Evolutionary conservation across 306 rosid genomes (phyloP), one percentile per base, ranked within the genome.

Genomic region (Vigna reflexopilosa): DNA sequence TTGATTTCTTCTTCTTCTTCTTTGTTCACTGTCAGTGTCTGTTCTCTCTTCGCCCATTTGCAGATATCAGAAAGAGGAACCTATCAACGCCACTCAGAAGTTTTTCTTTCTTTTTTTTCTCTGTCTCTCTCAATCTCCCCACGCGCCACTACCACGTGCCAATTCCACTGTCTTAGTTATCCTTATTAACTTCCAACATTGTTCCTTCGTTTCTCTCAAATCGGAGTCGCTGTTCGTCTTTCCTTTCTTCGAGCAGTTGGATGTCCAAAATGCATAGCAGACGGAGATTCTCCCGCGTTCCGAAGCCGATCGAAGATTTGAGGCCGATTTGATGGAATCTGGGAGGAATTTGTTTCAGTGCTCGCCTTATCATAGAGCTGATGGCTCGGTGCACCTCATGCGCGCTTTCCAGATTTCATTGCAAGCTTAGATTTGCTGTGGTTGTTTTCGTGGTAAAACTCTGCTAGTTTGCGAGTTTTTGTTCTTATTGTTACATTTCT

Each of bases 241-340:
- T 16, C 38, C 65, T 79, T n/a, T 52, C 22, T 42, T 13, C 8
- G 9, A 20, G 10, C 44, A 38, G 12, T 77, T 68, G 34, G 19
- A 28, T 57, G 2, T 64, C 14, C 85, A 79, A 54, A 87, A 92
- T 95, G 98, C 86, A 30, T 80, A 42, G 22, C 49, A 51, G 85
- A 75, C 80, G 61, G 86, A 83, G 73, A 66, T 79, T 87, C 75
- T 83, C 57, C 83, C 56, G 72, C 86, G 86, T 75, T 85, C 58
- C 52, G 15, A 77, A 75, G 61, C 88, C 83, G 90, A 86, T 92
- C 86, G 88, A 81, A 73, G 80, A 80, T 44, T 82, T 88, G 73
- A 84, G 80, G 97, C 86, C 81, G 86, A 82, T 73, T 95, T 95
- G 86, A 92, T 92, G 98, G 98, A 88, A 86, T 86, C 82, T 80